Base-by-base conservation (phyloP, 208 protist species). In the Hexamita inflata region DNA sequence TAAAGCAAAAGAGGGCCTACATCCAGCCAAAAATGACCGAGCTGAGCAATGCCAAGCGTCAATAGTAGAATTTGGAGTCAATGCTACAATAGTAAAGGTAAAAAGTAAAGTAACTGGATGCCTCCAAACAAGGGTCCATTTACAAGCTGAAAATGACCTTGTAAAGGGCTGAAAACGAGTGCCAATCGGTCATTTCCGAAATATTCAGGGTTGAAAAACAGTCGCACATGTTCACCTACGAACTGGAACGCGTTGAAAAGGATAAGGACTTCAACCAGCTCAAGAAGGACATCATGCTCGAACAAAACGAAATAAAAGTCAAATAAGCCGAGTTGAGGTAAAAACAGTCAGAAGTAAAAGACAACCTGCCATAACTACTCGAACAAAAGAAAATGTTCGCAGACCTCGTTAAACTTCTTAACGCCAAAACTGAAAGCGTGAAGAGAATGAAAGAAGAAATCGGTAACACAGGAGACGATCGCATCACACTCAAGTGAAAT, bases 81-180 rank as follows among this genome's bases (percentile, higher is more conserved):
- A 38, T 45, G 2, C 11, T 45, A 57, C 11, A 70, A 34, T 42
- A n/a, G 11, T 9, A 70, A 38, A 40, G 38, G 15, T 34, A 70
- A 45, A n/a, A 34, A 70, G 40, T n/a, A n/a, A 40, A 45, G n/a
- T 30, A n/a, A 29, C 64, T 70, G 26, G 64, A 70, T 42, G 64
- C 38, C 11, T 70, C 64, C 15, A 7, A 34, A 15, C 30, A 70
- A 34, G 64, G 64, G 2, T 4, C 11, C 9, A 38, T 70, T n/a
- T 70, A 70, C 35, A 70, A 70, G n/a, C 35, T 70, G n/a, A n/a
- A n/a, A 11, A n/a, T 57, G 38, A 49, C 34, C 7, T 15, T 70
- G 26, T 34, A 38, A 57, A 38, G 11, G 40, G 34, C n/a, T 32
- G 64, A 70, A 34, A n/a, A 30, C 11, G 64, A 70, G 40, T 32